Evolutionary conservation across 371 early-diverging fungal genomes (phyloP), one percentile per base, ranked within the genome.

Genomic region (Conidiobolus coronatus): DNA sequence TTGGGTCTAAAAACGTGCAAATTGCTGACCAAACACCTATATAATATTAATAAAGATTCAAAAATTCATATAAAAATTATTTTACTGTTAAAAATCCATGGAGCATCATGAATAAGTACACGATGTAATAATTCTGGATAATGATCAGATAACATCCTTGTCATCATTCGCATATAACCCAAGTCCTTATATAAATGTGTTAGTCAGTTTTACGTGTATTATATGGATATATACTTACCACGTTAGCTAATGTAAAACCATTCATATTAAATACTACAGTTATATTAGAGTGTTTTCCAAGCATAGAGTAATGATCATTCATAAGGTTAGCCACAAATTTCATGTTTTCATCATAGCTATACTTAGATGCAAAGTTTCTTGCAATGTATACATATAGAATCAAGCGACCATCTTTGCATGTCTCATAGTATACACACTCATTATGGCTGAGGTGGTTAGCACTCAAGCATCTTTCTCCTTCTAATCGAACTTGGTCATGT

Each of bases 81-180:
- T 87, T 24, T 40, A 56, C 86, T 79, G 45, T 74, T 71, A 62
- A 91, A 90, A 43, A 86, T 69, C 75, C 86, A 81, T 12, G 92
- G 91, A 0, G 89, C 89, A 46, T 77, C 77, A 52, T 87, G 78
- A 38, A 90, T 71, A 14, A 80, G 56, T 33, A 73, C 67, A 2
- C 61, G 52, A 13, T 83, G 87, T 14, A 91, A 67, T 9, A 75
- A 75, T 51, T 91, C 92, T 15, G 92, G 92, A 54, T 92, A 91
- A 56, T 83, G 84, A 1, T 29, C 29, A 9, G 5, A 5, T 29
- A 29, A 29, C 29, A 29, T 5, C 9, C 9, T 29, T 5, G 29
- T 9, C 29, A 29, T 5, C 5, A 9, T 29, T 29, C 9, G 3
- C 29, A 29, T 29, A 29, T 29, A 29, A 29, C 9, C 9, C 29